These are phyloP conservation scores for Lentinula edodes DNA, from an alignment of 768 basidiomycete species.

Conservation along the genomic window DNA sequence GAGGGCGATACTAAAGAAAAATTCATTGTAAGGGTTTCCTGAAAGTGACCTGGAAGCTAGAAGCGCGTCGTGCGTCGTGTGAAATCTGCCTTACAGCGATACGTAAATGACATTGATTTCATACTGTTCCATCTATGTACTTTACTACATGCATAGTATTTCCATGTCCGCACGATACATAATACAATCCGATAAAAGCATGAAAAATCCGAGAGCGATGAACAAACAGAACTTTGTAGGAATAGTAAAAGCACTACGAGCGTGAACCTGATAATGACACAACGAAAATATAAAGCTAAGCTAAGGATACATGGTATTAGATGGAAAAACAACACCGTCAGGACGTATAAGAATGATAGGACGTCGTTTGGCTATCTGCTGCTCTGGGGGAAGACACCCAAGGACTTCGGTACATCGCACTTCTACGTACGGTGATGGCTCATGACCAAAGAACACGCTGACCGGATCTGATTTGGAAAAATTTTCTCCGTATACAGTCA, in stretches of 20 bases:
- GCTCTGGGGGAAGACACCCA: slow-evolving; percentile 75
- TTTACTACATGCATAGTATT: background rate
- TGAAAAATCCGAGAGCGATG: slow-evolving; percentile 8
- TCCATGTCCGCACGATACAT: slow-evolving; percentile 5
- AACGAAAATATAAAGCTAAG: slow-evolving; percentile 12
- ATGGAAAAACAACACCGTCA: slow-evolving; percentile 87
- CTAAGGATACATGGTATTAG: slow-evolving; percentile 76
- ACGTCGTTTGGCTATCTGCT: slow-evolving; percentile 58
- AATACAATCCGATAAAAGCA: slow-evolving; percentile 13
- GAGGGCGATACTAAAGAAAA: slow-evolving; percentile 12
- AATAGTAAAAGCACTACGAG: slow-evolving; percentile 14
- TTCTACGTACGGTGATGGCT: slow-evolving; percentile 83
- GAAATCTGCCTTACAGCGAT: no score
- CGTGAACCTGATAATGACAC: slow-evolving; percentile 9
- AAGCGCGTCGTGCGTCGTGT: no score
- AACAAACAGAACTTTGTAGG: slow-evolving; percentile 11
- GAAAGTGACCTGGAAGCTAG: no score
- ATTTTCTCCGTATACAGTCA: slow-evolving; percentile 87
- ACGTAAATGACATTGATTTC: no score
- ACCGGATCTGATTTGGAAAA: slow-evolving; percentile 80
- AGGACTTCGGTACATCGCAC: slow-evolving; percentile 84
- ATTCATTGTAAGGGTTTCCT: background rate
- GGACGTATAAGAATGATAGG: slow-evolving; percentile 78
- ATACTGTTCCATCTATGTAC: no score
- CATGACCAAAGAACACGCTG: slow-evolving; percentile 80